Conservation (phyloP, 257 asterid genomes). For the Oldenlandia corymbosa region DNA sequence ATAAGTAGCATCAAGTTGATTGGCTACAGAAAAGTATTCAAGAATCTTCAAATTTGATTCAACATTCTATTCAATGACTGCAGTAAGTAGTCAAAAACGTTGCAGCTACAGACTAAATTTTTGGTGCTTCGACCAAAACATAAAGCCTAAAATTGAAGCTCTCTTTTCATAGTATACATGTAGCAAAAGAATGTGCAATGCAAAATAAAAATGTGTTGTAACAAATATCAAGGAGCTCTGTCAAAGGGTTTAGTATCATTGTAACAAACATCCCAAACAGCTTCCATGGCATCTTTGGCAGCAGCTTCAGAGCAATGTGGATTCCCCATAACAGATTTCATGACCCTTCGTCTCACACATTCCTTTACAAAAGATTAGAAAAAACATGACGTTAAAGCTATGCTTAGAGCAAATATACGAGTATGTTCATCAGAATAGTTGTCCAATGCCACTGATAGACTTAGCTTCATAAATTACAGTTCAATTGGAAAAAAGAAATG, state of each 20-base stretch:
- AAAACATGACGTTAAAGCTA: background rate
- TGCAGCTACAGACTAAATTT: background rate
- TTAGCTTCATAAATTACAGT: background rate
- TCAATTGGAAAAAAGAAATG: background rate
- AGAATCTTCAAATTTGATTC: background rate
- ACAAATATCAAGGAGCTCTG: constrained; percentile 55
- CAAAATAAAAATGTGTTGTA: background rate
- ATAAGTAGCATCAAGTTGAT: background rate
- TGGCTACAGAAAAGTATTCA: background rate
- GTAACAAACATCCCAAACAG: constrained; percentile 93
- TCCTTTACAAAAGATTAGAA: constrained; percentile 36
- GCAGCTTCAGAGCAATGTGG: constrained; percentile 74
- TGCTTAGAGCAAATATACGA: background rate
- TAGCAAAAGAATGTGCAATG: background rate
- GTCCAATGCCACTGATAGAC: background rate
- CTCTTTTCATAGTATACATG: background rate
- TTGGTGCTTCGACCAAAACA: background rate
- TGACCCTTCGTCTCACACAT: constrained; percentile 75
- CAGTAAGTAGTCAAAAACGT: background rate
- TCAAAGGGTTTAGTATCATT: constrained; percentile 89
- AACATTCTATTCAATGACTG: background rate
- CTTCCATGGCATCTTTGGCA: constrained; percentile 84
- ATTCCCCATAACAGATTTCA: constrained; percentile 55
- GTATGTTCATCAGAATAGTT: background rate
- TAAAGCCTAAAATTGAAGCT: background rate